Conservation (phyloP, 495 filamentous ascomycete species). For the Annulohypoxylon bovei region DNA sequence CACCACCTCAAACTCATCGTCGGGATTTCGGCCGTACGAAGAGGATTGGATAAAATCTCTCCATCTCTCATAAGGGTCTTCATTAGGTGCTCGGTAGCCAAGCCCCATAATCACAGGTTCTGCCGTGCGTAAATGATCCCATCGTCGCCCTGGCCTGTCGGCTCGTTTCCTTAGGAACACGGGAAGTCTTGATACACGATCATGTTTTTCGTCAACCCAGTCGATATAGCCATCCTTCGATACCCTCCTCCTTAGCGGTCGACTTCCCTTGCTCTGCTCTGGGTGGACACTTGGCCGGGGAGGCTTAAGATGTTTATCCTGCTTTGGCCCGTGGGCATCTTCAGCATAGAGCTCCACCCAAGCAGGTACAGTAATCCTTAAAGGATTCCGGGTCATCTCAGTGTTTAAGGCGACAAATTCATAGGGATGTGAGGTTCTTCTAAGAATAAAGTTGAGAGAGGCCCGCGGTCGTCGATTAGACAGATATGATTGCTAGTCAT, state of each 20-base stretch:
- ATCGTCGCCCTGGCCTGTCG: constrained; percentile 58
- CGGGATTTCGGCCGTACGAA: constrained; percentile 56
- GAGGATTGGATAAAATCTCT: constrained; percentile 60
- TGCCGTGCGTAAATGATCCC: constrained; percentile 65
- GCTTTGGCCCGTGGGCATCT: constrained; percentile 37
- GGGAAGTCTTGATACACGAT: constrained; percentile 43
- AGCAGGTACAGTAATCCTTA: constrained; percentile 45
- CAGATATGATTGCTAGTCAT: constrained; percentile 31
- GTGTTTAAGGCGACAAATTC: constrained; percentile 21
- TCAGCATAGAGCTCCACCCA: constrained; percentile 49
- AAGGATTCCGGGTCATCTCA: constrained; percentile 46
- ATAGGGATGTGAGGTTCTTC: constrained; percentile 28
- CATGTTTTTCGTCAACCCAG: constrained; percentile 50
- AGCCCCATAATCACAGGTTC: constrained; percentile 66
- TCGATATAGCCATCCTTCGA: constrained; percentile 66
- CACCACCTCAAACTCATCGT: constrained; percentile 58
- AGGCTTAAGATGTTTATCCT: constrained; percentile 26
- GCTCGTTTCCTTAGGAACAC: constrained; percentile 48
- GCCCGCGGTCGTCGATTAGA: constrained; percentile 18
- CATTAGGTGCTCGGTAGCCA: constrained; percentile 47
- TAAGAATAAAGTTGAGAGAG: constrained; percentile 36
- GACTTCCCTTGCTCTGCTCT: constrained; percentile 42
- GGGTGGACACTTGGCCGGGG: constrained; percentile 40
- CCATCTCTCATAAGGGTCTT: constrained; percentile 56
- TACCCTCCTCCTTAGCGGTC: constrained; percentile 53